phyloP scores from a whole-genome alignment of 176 grass and related monocot species.

The Oryza longistaminata region DNA sequence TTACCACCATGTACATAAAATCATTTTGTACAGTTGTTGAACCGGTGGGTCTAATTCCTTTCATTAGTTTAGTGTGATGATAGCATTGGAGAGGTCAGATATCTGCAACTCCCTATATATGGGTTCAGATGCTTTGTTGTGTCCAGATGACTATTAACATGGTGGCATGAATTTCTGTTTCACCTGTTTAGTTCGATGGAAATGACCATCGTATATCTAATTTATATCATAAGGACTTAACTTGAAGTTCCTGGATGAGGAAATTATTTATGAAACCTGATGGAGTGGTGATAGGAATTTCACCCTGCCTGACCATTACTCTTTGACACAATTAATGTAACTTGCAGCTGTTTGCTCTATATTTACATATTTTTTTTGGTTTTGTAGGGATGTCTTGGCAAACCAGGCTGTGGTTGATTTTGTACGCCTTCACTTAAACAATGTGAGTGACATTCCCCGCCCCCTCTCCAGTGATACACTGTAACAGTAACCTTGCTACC shows the following conservation, averaged over 20 bases:
- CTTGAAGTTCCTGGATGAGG: conserved; percentile 10
- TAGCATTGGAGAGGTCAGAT: background rate
- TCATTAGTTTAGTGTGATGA: conserved; percentile 19
- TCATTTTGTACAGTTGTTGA: conserved; percentile 7
- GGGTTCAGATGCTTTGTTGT: background rate
- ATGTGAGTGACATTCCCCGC: conserved; percentile 31
- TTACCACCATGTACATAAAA: background rate
- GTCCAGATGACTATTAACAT: conserved; percentile 1
- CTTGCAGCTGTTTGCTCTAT: conserved; percentile 7
- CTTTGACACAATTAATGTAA: background rate
- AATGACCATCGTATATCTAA: background rate
- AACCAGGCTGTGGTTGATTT: conserved; percentile 36
- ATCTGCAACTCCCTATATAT: background rate
- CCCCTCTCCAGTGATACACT: background rate
- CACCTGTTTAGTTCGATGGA: background rate
- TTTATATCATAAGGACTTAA: background rate
- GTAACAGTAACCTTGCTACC: background rate
- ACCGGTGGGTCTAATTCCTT: conserved; percentile 10
- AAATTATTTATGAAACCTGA: conserved; percentile 20
- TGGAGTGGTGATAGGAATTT: conserved; percentile 1
- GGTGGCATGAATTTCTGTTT: conserved; percentile 6
- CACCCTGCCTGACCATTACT: background rate
- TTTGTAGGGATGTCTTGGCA: conserved; percentile 42
- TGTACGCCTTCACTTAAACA: background rate
- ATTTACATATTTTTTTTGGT: background rate